Conservation (phyloP, 495 filamentous ascomycete genomes). For the Annulohypoxylon nitens region DNA sequence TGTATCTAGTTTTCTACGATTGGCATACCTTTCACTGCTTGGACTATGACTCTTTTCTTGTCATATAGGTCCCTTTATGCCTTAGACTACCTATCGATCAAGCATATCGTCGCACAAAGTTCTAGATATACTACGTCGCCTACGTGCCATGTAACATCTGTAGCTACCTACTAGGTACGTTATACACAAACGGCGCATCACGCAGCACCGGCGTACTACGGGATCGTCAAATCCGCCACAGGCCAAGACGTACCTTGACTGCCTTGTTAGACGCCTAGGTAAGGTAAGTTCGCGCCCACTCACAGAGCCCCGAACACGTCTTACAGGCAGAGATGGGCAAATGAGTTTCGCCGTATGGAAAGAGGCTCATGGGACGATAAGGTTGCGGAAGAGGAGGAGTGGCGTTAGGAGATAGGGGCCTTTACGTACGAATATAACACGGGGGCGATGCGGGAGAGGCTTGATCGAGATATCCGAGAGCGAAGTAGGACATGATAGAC, state of each 20-base stretch:
- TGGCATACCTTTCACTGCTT: slow-evolving; percentile 7
- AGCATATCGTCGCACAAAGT: background rate
- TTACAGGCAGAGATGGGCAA: background rate
- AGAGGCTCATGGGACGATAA: background rate
- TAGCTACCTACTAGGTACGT: background rate
- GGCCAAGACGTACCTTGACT: background rate
- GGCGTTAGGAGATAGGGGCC: slow-evolving; percentile 6
- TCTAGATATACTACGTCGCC: slow-evolving; percentile 10
- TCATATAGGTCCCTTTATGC: slow-evolving; percentile 1
- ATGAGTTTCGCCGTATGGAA: background rate
- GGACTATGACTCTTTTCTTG: background rate
- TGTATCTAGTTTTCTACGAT: slow-evolving; percentile 28
- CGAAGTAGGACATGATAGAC: background rate
- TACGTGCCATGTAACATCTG: background rate
- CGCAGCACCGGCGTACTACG: slow-evolving; percentile 9
- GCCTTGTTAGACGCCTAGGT: slow-evolving; percentile 3
- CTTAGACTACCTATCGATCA: background rate
- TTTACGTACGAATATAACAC: slow-evolving; percentile 6
- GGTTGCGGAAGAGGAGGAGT: background rate
- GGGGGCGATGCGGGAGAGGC: slow-evolving; percentile 7
- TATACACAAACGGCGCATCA: background rate
- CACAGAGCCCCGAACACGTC: background rate
- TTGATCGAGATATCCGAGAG: slow-evolving; percentile 11
- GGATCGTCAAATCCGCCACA: slow-evolving; percentile 10
- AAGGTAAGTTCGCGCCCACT: slow-evolving; percentile 21